Percentiles rank a stretch among this genome's conserved stretches.
Evolutionary conservation across 1,139 yeast genomes (phyloP).

Genomic region (Sugiyamaella paludigena): DNA sequence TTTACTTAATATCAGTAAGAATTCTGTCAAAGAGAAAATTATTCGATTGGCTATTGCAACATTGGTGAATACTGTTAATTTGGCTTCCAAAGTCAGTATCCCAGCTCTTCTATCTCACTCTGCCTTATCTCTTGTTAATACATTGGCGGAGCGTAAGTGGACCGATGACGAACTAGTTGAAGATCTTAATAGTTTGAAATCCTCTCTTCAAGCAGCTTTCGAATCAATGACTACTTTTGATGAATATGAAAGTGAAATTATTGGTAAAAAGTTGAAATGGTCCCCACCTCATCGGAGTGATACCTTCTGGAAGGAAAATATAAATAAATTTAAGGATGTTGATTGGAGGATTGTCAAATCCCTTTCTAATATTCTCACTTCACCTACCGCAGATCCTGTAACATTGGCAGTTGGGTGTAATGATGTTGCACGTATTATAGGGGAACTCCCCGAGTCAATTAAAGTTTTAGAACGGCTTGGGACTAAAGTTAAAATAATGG

Average conservation of each 20-base stretch:
- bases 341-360: slow-evolving; percentile 70
- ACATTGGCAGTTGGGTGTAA: slow-evolving; percentile 58
- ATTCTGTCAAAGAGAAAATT: slow-evolving; percentile 88
- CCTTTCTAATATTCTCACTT: slow-evolving; percentile 41
- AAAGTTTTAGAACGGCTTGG: slow-evolving; percentile 50
- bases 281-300: slow-evolving; percentile 89
- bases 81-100: slow-evolving; percentile 47
- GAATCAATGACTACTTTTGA: slow-evolving; percentile 86
- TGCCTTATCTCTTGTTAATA: slow-evolving; percentile 65
- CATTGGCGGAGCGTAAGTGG: slow-evolving; percentile 82
- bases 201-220: slow-evolving; percentile 65
- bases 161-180: slow-evolving; percentile 87
- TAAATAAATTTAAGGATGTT: slow-evolving; percentile 68
- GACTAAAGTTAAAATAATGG: slow-evolving; percentile 78
- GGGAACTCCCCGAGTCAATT: slow-evolving; percentile 55
- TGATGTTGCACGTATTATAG: slow-evolving; percentile 73
- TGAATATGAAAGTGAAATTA: slow-evolving; percentile 83
- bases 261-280: slow-evolving; percentile 76
- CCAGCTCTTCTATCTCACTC: slow-evolving; percentile 74
- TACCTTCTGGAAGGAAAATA: slow-evolving; percentile 87
- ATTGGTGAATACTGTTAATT: slow-evolving; percentile 46
- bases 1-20: slow-evolving; percentile 64
- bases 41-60: slow-evolving; percentile 78
- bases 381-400: slow-evolving; percentile 31
- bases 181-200: slow-evolving; percentile 62